phyloP scores from a whole-genome alignment of 495 filamentous ascomycete genomes.

The Lasiosphaeriaceae sp. region DNA sequence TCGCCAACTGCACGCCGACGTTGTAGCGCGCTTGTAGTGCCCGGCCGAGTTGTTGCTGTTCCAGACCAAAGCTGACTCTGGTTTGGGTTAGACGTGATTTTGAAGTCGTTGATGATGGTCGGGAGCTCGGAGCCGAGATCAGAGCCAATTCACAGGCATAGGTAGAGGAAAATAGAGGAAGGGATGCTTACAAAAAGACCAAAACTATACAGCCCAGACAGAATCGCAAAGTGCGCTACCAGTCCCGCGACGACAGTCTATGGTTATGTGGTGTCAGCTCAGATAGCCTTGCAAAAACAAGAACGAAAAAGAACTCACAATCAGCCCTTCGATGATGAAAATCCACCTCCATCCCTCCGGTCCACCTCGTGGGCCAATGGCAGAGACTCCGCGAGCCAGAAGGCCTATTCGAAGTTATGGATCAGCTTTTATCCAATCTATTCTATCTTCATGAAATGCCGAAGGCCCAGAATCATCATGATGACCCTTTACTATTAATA shows the following conservation, averaged over 20 bases:
- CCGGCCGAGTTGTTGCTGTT: slow-evolving; percentile 45
- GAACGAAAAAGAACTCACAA: slow-evolving; percentile 29
- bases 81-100: slow-evolving; percentile 54
- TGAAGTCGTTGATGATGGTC: slow-evolving; percentile 62
- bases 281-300: slow-evolving; percentile 8
- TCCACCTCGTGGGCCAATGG: slow-evolving; percentile 35
- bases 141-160: slow-evolving; percentile 9
- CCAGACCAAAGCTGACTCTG: slow-evolving; percentile 71
- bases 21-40: slow-evolving; percentile 43
- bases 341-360: slow-evolving; percentile 50
- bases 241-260: slow-evolving; percentile 52
- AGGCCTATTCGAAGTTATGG: slow-evolving; percentile 39
- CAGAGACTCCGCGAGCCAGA: slow-evolving; percentile 39
- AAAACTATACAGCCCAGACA: slow-evolving; percentile 45
- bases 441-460: too few species aligned
- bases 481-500: too few species aligned
- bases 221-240: slow-evolving; percentile 44
- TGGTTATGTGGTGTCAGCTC: slow-evolving; percentile 9
- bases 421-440: too few species aligned
- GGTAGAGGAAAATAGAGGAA: neutral
- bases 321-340: slow-evolving; percentile 48
- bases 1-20: slow-evolving; percentile 44
- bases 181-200: slow-evolving; percentile 47
- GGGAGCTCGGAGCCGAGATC: slow-evolving; percentile 58
- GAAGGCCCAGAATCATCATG: too few species aligned